Evolutionary conservation across 2,329 filamentous ascomycete genomes (phyloP).

Genomic region (Zymoseptoria passerinii): DNA sequence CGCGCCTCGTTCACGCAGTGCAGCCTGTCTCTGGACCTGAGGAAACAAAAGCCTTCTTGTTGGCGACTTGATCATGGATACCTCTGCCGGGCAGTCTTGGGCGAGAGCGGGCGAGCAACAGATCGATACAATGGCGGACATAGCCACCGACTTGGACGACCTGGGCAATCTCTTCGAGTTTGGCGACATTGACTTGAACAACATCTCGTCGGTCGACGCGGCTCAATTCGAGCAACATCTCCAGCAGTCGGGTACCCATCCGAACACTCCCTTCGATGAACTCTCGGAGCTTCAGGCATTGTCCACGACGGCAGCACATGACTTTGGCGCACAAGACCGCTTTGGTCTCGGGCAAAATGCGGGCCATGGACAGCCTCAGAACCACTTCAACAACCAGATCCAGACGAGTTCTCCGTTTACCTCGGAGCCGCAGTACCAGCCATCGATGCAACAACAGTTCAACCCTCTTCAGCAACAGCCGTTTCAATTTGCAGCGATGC

Average conservation of each 20-base stretch:
- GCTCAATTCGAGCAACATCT: slow-evolving; percentile 20
- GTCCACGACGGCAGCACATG: slow-evolving; percentile 20
- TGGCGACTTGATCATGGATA: slow-evolving; percentile 18
- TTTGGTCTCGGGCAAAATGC: slow-evolving; percentile 17
- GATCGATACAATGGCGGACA: slow-evolving; percentile 35
- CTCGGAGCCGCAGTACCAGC: slow-evolving; percentile 21
- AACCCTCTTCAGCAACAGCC: slow-evolving; percentile 22
- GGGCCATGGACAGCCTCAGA: slow-evolving; percentile 2
- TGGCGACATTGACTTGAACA: slow-evolving; percentile 28
- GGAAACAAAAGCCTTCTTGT: neutral
- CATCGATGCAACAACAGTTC: slow-evolving; percentile 19
- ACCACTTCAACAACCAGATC: slow-evolving; percentile 7
- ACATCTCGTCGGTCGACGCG: slow-evolving; percentile 17
- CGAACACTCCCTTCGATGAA: slow-evolving; percentile 25
- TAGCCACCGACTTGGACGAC: slow-evolving; percentile 33
- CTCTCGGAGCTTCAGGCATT: slow-evolving; percentile 17
- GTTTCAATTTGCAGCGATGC: slow-evolving; percentile 33
- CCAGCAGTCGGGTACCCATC: slow-evolving; percentile 20
- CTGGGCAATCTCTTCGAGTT: slow-evolving; percentile 38
- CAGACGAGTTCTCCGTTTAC: slow-evolving; percentile 14
- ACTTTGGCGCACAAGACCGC: slow-evolving; percentile 24
- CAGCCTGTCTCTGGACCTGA: neutral
- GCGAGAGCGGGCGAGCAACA: slow-evolving; percentile 29
- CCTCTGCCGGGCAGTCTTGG: slow-evolving; percentile 29
- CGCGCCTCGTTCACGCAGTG: neutral